Base-by-base conservation (phyloP, 768 basidiomycete species). In the Pleurotus ostreatus region DNA sequence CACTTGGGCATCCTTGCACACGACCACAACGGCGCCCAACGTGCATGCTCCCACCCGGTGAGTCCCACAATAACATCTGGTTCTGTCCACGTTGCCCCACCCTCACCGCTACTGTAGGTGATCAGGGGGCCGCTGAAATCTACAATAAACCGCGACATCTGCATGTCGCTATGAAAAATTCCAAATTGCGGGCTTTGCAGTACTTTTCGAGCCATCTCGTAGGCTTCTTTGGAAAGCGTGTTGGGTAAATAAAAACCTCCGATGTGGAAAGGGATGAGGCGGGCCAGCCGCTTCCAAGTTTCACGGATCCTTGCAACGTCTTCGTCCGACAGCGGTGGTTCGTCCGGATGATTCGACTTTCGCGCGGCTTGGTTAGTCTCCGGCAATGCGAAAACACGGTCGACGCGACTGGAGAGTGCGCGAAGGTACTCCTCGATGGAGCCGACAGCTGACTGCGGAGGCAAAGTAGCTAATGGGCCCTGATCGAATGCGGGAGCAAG, bases 1-100 rank as follows among this genome's bases (percentile, higher is more conserved):
- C 66, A 69, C 26, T 58, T 58, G 12, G 68, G 68, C 61, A 69
- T 59, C 52, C 67, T 65, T 30, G 68, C 68, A 48, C 69, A 70
- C 16, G 69, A 67, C 68, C 68, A 69, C 20, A 68, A 62, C 26
- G 68, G 69, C 7, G 67, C 68, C 7, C 67, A 63, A 41, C 57
- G 48, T 15, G 68, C 67, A 49, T 69, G 59, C 49, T 69, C 68
- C 68, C 68, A 69, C 30, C 68, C 68, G 16, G 68, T 70, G 13
- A 53, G 51, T 44, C 45, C 55, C 7, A 65, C 43, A 39, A 57
- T 51, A 7, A 65, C 23, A 22, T 41, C 59, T 52, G 62, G 40
- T 23, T 63, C 62, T 40, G 54, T 44, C 48, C 57, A 58, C 7
- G 45, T 34, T 23, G 55, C 46, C 13, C 59, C 51, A 12, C 38